phyloP scores from a whole-genome alignment of 257 asterid genomes.

The Craterostigma plantagineum region DNA sequence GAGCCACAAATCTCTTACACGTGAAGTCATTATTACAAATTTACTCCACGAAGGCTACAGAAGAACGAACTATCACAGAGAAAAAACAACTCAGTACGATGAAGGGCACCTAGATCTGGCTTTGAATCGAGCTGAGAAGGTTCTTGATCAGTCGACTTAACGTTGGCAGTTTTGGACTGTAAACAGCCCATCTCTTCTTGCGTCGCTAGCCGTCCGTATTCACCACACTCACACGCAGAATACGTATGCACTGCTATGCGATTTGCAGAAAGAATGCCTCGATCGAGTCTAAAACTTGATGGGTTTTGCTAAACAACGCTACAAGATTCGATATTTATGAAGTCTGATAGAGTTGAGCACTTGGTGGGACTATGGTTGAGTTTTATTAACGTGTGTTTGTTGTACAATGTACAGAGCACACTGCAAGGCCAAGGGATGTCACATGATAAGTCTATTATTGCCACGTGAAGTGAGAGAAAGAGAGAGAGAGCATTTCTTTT shows the following conservation, averaged over 20 bases:
- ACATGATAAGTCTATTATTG: conserved; percentile 57
- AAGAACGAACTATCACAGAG: neutral
- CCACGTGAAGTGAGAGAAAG: conserved; percentile 74
- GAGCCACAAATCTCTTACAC: too few species aligned
- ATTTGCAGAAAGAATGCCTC: neutral
- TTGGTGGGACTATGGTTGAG: conserved; percentile 7
- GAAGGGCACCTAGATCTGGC: conserved; percentile 69
- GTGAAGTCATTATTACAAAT: too few species aligned
- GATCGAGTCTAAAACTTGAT: too few species aligned
- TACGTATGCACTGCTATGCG: neutral
- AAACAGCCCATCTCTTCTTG: conserved; percentile 90
- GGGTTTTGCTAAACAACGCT: neutral
- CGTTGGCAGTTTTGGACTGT: conserved; percentile 97
- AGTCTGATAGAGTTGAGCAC: neutral
- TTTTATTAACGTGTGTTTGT: conserved; percentile 8
- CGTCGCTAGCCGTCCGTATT: conserved; percentile 11
- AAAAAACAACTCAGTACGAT: neutral
- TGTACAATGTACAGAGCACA: conserved; percentile 13
- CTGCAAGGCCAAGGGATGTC: conserved; percentile 22
- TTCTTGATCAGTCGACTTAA: conserved; percentile 75
- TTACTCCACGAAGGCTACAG: neutral
- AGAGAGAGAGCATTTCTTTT: neutral
- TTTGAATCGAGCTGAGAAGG: conserved; percentile 70
- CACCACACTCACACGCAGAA: conserved; percentile 16
- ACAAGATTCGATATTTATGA: neutral